Evolutionary conservation across 495 filamentous ascomycete genomes (phyloP).

Genomic region (Aspergillus indologenus): DNA sequence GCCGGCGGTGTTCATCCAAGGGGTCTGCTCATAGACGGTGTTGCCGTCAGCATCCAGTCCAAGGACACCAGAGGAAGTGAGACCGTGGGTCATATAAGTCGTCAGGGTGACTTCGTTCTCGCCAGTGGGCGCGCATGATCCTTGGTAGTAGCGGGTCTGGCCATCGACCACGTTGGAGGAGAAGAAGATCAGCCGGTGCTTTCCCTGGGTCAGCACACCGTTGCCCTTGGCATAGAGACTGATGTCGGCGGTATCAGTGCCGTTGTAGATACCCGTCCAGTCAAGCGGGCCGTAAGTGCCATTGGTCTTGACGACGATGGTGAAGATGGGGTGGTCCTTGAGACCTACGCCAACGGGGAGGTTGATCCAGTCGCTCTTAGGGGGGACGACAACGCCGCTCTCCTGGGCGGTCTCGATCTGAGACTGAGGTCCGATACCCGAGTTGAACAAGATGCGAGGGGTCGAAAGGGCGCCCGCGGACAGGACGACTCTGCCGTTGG

Average conservation of each 20-base stretch:
- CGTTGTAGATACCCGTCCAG: slow-evolving; percentile 59
- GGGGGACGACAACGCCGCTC: slow-evolving; percentile 48
- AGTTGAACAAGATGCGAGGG: slow-evolving; percentile 67
- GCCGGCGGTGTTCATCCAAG: slow-evolving; percentile 26
- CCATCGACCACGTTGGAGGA: slow-evolving; percentile 23
- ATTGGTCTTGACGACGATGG: slow-evolving; percentile 59
- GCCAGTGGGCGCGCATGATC: slow-evolving; percentile 26
- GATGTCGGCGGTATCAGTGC: slow-evolving; percentile 44
- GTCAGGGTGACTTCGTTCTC: slow-evolving; percentile 30
- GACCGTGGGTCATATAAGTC: slow-evolving; percentile 43
- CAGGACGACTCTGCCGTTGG: slow-evolving; percentile 62
- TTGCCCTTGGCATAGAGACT: slow-evolving; percentile 48
- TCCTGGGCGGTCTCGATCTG: slow-evolving; percentile 55
- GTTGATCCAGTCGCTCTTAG: slow-evolving; percentile 63
- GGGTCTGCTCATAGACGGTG: slow-evolving; percentile 53
- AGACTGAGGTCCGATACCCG: slow-evolving; percentile 63
- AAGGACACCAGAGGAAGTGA: slow-evolving; percentile 53
- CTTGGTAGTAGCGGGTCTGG: slow-evolving; percentile 33
- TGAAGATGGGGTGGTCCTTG: slow-evolving; percentile 72
- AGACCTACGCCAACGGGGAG: slow-evolving; percentile 73
- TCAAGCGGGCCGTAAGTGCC: slow-evolving; percentile 60
- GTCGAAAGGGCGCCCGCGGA: slow-evolving; percentile 70
- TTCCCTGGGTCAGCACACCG: slow-evolving; percentile 64
- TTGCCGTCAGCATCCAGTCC: slow-evolving; percentile 57
- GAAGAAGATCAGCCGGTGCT: slow-evolving; percentile 54